Evolutionary conservation across 768 basidiomycete species (phyloP).

Genomic region (Podaxis sp.): DNA sequence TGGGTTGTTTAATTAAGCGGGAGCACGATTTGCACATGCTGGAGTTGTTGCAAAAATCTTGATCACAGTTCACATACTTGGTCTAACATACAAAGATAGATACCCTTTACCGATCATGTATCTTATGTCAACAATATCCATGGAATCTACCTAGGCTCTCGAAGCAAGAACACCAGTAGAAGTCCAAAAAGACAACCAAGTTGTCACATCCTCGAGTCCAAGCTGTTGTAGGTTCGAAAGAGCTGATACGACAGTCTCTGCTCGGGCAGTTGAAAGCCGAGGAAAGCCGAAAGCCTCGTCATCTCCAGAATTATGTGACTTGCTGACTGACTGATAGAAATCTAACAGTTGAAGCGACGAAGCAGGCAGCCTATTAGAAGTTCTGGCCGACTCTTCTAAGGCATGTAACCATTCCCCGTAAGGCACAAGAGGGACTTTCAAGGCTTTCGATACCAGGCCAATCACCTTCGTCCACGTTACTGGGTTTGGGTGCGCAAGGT

Average conservation of each 20-base stretch:
- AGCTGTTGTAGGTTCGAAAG: slow-evolving; percentile 12
- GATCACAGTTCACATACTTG: neutral
- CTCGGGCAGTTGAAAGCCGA: slow-evolving; percentile 16
- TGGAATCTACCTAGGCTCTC: neutral
- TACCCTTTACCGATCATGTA: neutral
- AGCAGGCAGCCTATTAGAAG: slow-evolving; percentile 15
- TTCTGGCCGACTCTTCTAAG: slow-evolving; percentile 21
- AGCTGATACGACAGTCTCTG: slow-evolving; percentile 12
- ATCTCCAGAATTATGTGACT: slow-evolving; percentile 15
- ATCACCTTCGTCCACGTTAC: slow-evolving; percentile 24
- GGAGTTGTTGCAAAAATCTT: too few relatives aligned
- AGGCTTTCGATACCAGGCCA: slow-evolving; percentile 18
- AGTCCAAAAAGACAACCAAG: slow-evolving; percentile 20
- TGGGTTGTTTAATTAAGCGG: neutral
- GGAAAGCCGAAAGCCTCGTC: slow-evolving; percentile 25
- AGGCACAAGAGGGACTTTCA: slow-evolving; percentile 30
- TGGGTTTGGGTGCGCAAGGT: slow-evolving; percentile 30
- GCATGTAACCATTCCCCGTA: slow-evolving; percentile 30
- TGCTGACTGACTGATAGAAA: slow-evolving; percentile 26
- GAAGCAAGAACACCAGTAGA: slow-evolving; percentile 1
- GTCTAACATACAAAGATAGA: neutral
- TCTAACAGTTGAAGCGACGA: slow-evolving; percentile 29
- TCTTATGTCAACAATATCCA: neutral
- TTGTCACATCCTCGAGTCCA: slow-evolving; percentile 16
- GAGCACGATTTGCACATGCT: too few relatives aligned